Percentiles rank a stretch among this genome's conserved stretches.
phyloP scores from a whole-genome alignment of 2,329 filamentous ascomycete genomes.

The Hymenotorrendiella dingleyae region DNA sequence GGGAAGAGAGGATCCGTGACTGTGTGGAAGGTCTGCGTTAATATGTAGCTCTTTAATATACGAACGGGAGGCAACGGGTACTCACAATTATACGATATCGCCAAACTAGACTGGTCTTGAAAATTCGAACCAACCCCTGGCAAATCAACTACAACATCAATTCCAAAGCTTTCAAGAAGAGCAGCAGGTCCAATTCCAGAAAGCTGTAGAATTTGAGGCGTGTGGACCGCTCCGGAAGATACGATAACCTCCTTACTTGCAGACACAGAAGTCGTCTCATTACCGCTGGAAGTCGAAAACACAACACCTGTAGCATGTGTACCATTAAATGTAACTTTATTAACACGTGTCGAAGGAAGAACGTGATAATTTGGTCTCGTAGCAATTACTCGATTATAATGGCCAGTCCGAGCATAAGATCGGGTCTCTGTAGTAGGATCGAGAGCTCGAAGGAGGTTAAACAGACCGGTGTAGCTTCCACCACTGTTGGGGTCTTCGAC shows the following conservation, averaged over 20 bases:
- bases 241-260: constrained; percentile 38
- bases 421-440: not conserved
- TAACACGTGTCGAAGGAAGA: not conserved
- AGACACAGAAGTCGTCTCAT: not conserved
- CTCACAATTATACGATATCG: too few relatives aligned
- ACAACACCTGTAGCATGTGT: not conserved
- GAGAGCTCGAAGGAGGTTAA: not conserved
- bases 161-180: constrained; percentile 36
- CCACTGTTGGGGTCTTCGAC: not conserved
- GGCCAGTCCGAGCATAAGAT: constrained; percentile 1
- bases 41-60: too few relatives aligned
- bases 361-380: constrained; percentile 1
- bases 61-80: too few relatives aligned
- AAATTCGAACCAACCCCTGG: constrained; percentile 59
- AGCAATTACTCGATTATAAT: constrained; percentile 1
- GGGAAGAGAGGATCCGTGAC: constrained; percentile 10
- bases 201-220: constrained; percentile 40
- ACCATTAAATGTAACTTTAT: constrained; percentile 1
- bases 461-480: not conserved
- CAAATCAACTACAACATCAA: constrained; percentile 46
- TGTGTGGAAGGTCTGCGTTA: not conserved
- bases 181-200: constrained; percentile 36
- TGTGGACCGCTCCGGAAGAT: constrained; percentile 39
- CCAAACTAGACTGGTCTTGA: too few relatives aligned
- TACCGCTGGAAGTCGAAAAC: not conserved